Evolutionary conservation across 1,139 yeast species (phyloP), one percentile per base, ranked within the genome.

Genomic region (Candida anutae): DNA sequence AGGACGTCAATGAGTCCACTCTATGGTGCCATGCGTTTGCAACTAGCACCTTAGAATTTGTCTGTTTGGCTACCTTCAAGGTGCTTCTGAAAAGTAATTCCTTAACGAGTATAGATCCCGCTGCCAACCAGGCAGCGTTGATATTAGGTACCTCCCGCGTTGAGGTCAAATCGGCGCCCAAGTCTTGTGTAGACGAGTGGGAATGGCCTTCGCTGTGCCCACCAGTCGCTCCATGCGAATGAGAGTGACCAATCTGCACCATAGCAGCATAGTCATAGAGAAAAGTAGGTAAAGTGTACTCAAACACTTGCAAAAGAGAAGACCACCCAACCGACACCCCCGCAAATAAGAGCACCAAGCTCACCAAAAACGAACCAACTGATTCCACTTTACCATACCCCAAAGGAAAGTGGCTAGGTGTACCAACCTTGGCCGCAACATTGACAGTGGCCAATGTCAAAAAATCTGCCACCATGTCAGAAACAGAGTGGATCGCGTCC

Each of bases 1-100:
- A 67, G 0, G 96, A 87, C 0, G 97, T 93, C 41, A 90, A 54
- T 1, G 95, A 81, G 50, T 90, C 98, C n/a, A 90, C 88, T 38
- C 98, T 69, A 48, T 90, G 98, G 51, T 90, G 98, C 97, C 97
- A 90, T 3, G 98, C 98, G 48, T 90, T 90, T 5, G 98, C 98
- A 28, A 85, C 78, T 31, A 90, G 66, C 4, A 90, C 97, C 37
- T 85, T 83, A 2, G 96, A 85, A 45, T 84, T 81, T 17, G 87
- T 74, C 35, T 68, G 61, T 24, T 66, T 61, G 3, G 96, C 97
- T 13, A 90, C 76, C 37, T 74, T 72, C 60, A 79, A 69, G 0
- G 98, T 90, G 11, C 83, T 82, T 33, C 74, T 74, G 55, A 74
- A 90, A 26, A 90, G 73, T 69, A 94, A 68, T 52, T 90, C 98